Evolutionary conservation across 495 filamentous ascomycete genomes (phyloP), one percentile per base, ranked within the genome.

Genomic region (Podospora pseudopauciseta): DNA sequence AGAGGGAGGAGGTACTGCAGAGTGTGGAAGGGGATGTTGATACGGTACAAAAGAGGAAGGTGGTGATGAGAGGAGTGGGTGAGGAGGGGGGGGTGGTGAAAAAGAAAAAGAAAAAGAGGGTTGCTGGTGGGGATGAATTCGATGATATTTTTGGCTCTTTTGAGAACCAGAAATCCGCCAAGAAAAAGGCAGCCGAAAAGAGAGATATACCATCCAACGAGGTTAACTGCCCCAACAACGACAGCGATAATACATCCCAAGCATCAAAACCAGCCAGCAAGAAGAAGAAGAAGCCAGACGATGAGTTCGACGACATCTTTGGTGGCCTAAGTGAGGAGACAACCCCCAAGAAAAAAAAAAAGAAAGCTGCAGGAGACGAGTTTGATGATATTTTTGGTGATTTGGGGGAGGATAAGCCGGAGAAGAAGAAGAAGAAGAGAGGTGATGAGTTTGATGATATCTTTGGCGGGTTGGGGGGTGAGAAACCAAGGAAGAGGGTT

Each of bases 381-480:
- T 79, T 81, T 13, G 80, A 82, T 27, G 71, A 69, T 55, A 71
- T 82, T n/a, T 82, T 82, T 63, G 68, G 65, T 13, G 13, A 32
- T 2, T 57, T 73, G 5, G 58, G 58, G 13, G 58, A 23, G 62
- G 60, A 56, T 20, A 56, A 56, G 19, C 11, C 54, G 4, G 1
- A 4, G 16, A 73, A 66, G 65, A 76, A 78, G 64, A 74, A 73
- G 60, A 70, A 68, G 49, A 72, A 69, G 16, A 71, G 71, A 16
- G 69, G 65, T 15, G 74, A 77, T 59, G 74, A 78, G 72, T 75
- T 77, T 65, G 75, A 79, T 19, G 71, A 78, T 60, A 73, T 79
- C 59, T 78, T 78, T 63, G 68, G 69, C 9, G 63, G 28, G 30
- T n/a, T 63, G 13, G 39, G 59, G 2, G 49, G 28, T 4, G 20